Evolutionary conservation across 1,284 basidiomycete species (phyloP).

Genomic region (Phenoliferia sp.): DNA sequence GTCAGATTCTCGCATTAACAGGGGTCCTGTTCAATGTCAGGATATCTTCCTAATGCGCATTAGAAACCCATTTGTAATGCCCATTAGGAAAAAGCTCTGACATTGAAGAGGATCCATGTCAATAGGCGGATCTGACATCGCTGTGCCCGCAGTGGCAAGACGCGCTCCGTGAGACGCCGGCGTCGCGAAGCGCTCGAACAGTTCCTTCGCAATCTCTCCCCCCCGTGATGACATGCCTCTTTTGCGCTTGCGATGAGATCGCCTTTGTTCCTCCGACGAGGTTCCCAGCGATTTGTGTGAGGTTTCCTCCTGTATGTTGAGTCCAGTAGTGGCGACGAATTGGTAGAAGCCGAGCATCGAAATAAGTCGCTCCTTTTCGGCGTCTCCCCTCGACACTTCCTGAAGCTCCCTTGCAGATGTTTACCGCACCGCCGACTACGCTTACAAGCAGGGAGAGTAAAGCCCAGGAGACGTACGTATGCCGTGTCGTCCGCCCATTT

Average conservation of each 20-base stretch:
- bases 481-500: conserved; percentile 80
- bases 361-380: conserved; percentile 56
- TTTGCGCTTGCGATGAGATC: not conserved
- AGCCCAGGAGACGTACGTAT: conserved; percentile 69
- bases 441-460: conserved; percentile 66
- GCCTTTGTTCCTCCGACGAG: conserved; percentile 36
- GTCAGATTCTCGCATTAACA: no score
- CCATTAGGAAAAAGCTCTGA: no score
- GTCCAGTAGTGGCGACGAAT: conserved; percentile 65
- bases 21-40: no score
- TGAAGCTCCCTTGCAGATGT: conserved; percentile 42
- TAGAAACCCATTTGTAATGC: no score
- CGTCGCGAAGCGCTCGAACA: conserved; percentile 1
- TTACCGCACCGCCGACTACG: conserved; percentile 47
- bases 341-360: conserved; percentile 80
- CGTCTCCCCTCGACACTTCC: conserved; percentile 28
- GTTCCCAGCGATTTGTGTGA: conserved; percentile 58
- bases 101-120: no score
- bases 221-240: not conserved
- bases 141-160: no score
- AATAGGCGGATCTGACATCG: no score
- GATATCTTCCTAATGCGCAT: no score
- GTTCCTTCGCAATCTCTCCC: not conserved
- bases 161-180: not conserved
- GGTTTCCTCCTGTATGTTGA: conserved; percentile 72